These are phyloP conservation scores for Coccomyxa sp. DNA, from an alignment of 139 green algal genomes.

Conservation along the genomic window DNA sequence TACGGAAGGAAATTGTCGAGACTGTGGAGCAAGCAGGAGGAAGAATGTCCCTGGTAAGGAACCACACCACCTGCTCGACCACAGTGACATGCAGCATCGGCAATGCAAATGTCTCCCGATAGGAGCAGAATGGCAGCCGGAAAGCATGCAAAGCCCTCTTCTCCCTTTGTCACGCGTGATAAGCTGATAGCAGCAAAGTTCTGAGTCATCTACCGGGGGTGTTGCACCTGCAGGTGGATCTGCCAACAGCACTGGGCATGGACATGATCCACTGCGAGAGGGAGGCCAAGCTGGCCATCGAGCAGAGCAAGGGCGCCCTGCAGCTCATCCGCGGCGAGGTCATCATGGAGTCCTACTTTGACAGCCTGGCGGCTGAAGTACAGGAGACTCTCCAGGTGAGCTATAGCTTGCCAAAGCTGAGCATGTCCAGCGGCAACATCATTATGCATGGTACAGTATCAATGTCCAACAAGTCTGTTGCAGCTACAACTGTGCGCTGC, in stretches of 20 bases:
- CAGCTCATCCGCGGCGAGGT: conserved; percentile 77
- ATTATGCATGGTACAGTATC: too few species aligned
- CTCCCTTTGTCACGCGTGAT: too few species aligned
- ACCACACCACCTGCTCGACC: too few species aligned
- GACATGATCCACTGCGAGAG: conserved; percentile 76
- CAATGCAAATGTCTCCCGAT: neutral
- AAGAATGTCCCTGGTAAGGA: conserved; percentile 59
- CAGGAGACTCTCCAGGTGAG: conserved; percentile 63
- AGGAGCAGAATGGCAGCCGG: neutral
- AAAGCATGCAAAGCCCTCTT: too few species aligned
- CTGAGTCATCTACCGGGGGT: neutral
- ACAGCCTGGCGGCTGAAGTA: conserved; percentile 74
- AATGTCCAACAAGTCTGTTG: neutral
- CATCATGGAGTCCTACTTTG: conserved; percentile 79
- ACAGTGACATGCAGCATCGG: too few species aligned
- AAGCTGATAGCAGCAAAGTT: too few species aligned
- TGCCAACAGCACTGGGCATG: conserved; percentile 70
- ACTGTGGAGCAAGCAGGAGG: conserved; percentile 51
- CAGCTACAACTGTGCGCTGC: too few species aligned
- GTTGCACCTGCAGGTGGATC: conserved; percentile 47
- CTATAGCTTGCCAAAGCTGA: too few species aligned
- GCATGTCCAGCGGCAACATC: too few species aligned
- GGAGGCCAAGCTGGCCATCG: conserved; percentile 36
- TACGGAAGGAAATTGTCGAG: conserved; percentile 50
- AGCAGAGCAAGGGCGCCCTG: conserved; percentile 31